Conservation (phyloP, 148 eudicot genomes). For the Salicornia ramosissima region DNA sequence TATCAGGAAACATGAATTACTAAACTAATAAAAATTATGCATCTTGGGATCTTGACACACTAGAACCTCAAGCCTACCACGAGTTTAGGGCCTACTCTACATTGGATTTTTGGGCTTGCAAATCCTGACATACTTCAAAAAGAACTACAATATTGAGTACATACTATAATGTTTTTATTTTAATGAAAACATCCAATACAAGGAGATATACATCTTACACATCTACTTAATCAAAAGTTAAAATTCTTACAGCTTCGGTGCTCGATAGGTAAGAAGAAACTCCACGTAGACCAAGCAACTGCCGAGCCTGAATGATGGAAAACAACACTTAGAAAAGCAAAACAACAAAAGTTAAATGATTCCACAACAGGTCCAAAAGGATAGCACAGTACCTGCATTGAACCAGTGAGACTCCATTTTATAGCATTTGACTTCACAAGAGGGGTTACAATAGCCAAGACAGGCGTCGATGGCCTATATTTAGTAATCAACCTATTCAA, state of each 20-base stretch:
- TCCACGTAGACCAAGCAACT: slow-evolving; percentile 59
- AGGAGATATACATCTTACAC: not conserved
- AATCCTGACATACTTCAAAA: too few relatives aligned
- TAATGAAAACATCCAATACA: not conserved
- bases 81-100: too few relatives aligned
- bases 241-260: slow-evolving; percentile 41
- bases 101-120: too few relatives aligned
- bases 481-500: slow-evolving; percentile 51
- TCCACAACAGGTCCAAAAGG: not conserved
- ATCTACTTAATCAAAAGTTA: not conserved
- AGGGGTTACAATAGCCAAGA: slow-evolving; percentile 50
- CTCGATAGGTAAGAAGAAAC: slow-evolving; percentile 48
- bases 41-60: too few relatives aligned
- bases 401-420: slow-evolving; percentile 53
- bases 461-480: slow-evolving; percentile 56
- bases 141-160: too few relatives aligned
- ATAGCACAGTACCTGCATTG: slow-evolving; percentile 36
- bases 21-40: too few relatives aligned
- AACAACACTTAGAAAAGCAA: not conserved
- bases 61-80: too few relatives aligned
- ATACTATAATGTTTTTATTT: not conserved
- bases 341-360: not conserved
- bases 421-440: slow-evolving; percentile 40
- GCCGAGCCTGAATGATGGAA: slow-evolving; percentile 45
- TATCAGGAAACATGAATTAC: too few relatives aligned